These are phyloP conservation scores for Didymella keratinophila DNA, from an alignment of 2,329 filamentous ascomycete genomes.

Conservation along the genomic window DNA sequence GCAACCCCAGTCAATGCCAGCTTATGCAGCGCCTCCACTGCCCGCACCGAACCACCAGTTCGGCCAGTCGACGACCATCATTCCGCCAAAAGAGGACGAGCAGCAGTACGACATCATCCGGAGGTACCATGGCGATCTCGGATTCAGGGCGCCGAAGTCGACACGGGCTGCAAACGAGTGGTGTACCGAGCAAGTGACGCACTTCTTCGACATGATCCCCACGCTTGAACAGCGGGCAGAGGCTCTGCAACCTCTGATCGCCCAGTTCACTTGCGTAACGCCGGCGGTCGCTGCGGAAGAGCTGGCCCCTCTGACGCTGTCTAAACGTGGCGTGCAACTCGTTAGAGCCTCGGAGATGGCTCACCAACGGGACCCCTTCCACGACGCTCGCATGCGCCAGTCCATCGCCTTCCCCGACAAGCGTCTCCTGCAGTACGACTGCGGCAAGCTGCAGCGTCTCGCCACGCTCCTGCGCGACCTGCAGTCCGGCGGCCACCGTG, in stretches of 20 bases:
- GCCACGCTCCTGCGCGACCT: slow-evolving; percentile 85
- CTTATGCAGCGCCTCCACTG: slow-evolving; percentile 16
- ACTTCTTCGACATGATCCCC: slow-evolving; percentile 72
- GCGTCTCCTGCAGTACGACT: slow-evolving; percentile 95
- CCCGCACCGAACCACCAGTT: slow-evolving; percentile 26
- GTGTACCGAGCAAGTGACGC: slow-evolving; percentile 74
- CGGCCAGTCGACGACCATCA: slow-evolving; percentile 32
- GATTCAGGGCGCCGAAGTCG: slow-evolving; percentile 42
- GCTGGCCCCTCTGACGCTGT: slow-evolving; percentile 70
- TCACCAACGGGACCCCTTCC: slow-evolving; percentile 79
- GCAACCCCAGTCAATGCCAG: slow-evolving; percentile 9
- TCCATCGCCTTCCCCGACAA: slow-evolving; percentile 98
- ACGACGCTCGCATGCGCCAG: slow-evolving; percentile 88
- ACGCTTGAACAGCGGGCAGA: slow-evolving; percentile 77
- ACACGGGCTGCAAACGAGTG: slow-evolving; percentile 61
- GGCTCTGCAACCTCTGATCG: slow-evolving; percentile 75
- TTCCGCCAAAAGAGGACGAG: slow-evolving; percentile 27
- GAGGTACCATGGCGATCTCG: slow-evolving; percentile 38
- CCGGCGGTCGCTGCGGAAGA: slow-evolving; percentile 86
- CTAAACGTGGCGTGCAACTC: slow-evolving; percentile 64
- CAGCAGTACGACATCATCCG: slow-evolving; percentile 54
- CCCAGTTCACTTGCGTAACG: slow-evolving; percentile 91
- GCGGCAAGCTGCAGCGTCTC: slow-evolving; percentile 91
- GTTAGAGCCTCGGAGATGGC: slow-evolving; percentile 63
- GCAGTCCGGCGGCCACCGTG: slow-evolving; percentile 89